Conservation (phyloP, 2,329 filamentous ascomycete genomes). For the Trematosphaeria pertusa region DNA sequence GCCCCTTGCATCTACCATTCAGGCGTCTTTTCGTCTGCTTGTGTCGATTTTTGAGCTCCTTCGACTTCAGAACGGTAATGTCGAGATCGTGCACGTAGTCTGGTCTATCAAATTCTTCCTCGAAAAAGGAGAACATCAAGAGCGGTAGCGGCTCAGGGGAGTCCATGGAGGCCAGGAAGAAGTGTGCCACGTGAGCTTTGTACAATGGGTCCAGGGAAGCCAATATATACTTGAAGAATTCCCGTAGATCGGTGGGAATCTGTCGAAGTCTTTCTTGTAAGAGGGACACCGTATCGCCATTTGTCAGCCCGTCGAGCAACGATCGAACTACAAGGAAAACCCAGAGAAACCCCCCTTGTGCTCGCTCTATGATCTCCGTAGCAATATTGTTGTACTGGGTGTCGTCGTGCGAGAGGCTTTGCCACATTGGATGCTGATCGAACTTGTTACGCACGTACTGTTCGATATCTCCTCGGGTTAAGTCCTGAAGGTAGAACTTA, state of each 20-base stretch:
- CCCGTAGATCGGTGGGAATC: constrained; percentile 18
- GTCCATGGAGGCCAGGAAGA: constrained; percentile 10
- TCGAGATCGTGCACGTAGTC: constrained; percentile 2
- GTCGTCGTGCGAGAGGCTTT: neutral
- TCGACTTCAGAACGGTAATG: neutral
- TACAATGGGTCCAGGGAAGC: constrained; percentile 13
- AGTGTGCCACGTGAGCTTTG: constrained; percentile 8
- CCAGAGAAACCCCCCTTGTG: constrained; percentile 19
- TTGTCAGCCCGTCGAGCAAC: constrained; percentile 5
- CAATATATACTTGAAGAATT: constrained; percentile 20
- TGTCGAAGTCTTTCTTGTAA: constrained; percentile 13
- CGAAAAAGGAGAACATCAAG: constrained; percentile 6
- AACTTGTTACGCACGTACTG: constrained; percentile 10
- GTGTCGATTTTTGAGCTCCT: neutral
- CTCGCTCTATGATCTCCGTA: constrained; percentile 2
- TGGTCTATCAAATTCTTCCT: constrained; percentile 5
- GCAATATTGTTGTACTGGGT: neutral
- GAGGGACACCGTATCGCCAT: constrained; percentile 7
- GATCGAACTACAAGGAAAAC: constrained; percentile 15
- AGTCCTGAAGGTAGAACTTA: constrained; percentile 13
- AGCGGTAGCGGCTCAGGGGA: neutral
- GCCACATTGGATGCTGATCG: neutral
- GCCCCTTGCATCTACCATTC: constrained; percentile 7
- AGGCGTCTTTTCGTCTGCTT: constrained; percentile 2
- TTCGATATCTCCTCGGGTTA: constrained; percentile 18